Percentiles rank a stretch among this genome's conserved stretches.
Conservation (phyloP, 2,329 filamentous ascomycete genomes). For the Claviceps fusiformis region DNA sequence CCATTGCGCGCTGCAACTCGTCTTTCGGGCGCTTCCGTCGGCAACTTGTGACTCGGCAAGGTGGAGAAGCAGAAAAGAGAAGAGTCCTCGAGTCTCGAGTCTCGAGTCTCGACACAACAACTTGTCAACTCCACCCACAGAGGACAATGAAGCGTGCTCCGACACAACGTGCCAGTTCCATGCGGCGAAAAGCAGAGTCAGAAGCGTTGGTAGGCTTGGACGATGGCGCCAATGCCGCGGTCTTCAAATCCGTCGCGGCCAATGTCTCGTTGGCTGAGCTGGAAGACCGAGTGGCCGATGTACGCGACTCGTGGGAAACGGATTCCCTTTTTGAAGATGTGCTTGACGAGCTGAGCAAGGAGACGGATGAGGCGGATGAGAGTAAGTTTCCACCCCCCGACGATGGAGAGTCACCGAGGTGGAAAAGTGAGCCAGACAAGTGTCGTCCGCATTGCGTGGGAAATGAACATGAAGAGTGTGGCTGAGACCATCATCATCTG, state of each 20-base stretch:
- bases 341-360: slow-evolving; percentile 43
- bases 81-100: too few relatives aligned
- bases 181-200: slow-evolving; percentile 20
- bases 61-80: too few relatives aligned
- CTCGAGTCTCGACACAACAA: not conserved
- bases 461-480: too few relatives aligned
- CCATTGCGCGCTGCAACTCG: too few relatives aligned
- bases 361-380: slow-evolving; percentile 29
- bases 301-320: slow-evolving; percentile 45
- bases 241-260: slow-evolving; percentile 23
- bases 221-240: slow-evolving; percentile 20
- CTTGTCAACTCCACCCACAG: not conserved
- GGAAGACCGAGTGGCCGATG: slow-evolving; percentile 37
- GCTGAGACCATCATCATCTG: not conserved
- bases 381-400: not conserved
- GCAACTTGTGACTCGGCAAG: too few relatives aligned
- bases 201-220: slow-evolving; percentile 21
- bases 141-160: slow-evolving; percentile 11
- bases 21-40: too few relatives aligned
- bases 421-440: too few relatives aligned
- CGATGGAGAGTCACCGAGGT: too few relatives aligned
- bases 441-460: too few relatives aligned
- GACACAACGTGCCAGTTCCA: slow-evolving; percentile 17
- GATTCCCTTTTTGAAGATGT: slow-evolving; percentile 51
- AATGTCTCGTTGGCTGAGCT: slow-evolving; percentile 29